Base-by-base conservation (phyloP, 805 yeast genomes). In the Saccharomycopsis selenospora region DNA sequence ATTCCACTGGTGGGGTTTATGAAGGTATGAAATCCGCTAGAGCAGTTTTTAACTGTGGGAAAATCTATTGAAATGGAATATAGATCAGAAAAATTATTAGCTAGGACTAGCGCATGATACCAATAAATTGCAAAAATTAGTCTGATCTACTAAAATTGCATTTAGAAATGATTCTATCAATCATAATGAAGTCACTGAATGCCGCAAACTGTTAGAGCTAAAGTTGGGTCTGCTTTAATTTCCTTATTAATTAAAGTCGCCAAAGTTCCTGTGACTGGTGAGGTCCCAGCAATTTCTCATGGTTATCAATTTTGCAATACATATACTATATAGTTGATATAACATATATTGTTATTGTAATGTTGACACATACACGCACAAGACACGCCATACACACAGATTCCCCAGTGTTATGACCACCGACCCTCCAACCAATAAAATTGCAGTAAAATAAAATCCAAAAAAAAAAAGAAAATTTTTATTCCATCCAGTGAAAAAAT, bases 241-340 rank as follows among this genome's bases (percentile, higher is more conserved):
- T 79, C 95, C 2, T 69, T 84, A 56, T 65, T 93, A 48, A 71
- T 91, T 59, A 85, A 85, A 56, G 87, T 84, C 22, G 95, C 97
- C 2, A 84, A 79, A 57, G 83, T 91, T 10, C 75, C 79, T 22
- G 96, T 90, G 2, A 65, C 66, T 27, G 95, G 90, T 18, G 69
- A 75, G 36, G 91, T 89, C 5, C 96, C 97, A 2, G 98, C 98
- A 0, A 85, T 93, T 59, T 81, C 80, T 52, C 98, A 93, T 60
- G 77, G 88, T 3, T 90, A 86, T 64, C 95, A 87, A 64, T 88
- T n/a, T n/a, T n/a, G n/a, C n/a, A n/a, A n/a, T n/a, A n/a, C n/a
- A n/a, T n/a, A n/a, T n/a, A n/a, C n/a, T n/a, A n/a, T n/a, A n/a
- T n/a, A n/a, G n/a, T n/a, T n/a, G n/a, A n/a, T n/a, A n/a, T n/a